Conservation (phyloP, 2,329 filamentous ascomycete species). For the Colletotrichum somersetense region DNA sequence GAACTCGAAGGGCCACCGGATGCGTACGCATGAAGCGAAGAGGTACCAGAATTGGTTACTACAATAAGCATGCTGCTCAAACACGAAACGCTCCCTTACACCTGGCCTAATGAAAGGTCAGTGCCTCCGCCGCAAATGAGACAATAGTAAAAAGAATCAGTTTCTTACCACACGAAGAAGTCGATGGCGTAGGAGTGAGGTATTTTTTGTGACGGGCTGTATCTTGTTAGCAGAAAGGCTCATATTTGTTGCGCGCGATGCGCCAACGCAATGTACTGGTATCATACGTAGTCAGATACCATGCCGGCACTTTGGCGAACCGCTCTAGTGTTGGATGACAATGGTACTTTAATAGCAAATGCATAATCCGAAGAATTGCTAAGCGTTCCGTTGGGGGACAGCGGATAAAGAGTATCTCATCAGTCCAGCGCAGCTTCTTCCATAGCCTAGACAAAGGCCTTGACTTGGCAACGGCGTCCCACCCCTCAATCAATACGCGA, state of each 20-base stretch:
- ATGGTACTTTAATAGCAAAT: constrained; percentile 46
- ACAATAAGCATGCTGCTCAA: constrained; percentile 49
- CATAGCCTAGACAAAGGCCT: constrained; percentile 47
- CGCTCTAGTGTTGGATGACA: constrained; percentile 45
- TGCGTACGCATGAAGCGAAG: constrained; percentile 43
- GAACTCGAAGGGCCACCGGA: constrained; percentile 47
- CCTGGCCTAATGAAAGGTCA: constrained; percentile 45
- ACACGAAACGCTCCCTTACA: constrained; percentile 48
- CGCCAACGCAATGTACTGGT: background rate
- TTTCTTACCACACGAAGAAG: constrained; percentile 49
- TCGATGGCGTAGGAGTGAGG: constrained; percentile 50
- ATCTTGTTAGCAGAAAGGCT: constrained; percentile 8
- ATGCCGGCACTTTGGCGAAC: constrained; percentile 44
- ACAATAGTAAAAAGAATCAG: background rate
- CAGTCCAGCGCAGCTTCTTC: constrained; percentile 46
- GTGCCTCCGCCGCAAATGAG: background rate
- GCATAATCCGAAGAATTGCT: constrained; percentile 46
- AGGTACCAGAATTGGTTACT: constrained; percentile 48
- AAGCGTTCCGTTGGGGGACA: constrained; percentile 45
- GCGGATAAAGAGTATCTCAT: constrained; percentile 44
- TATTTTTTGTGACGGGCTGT: constrained; percentile 47
- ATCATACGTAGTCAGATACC: constrained; percentile 47
- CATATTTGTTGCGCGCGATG: no score
- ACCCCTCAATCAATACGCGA: constrained; percentile 47
- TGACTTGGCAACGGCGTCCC: constrained; percentile 47